Base-by-base conservation (phyloP, 106 monocot genomes). In the Dactylorhiza incarnata region DNA sequence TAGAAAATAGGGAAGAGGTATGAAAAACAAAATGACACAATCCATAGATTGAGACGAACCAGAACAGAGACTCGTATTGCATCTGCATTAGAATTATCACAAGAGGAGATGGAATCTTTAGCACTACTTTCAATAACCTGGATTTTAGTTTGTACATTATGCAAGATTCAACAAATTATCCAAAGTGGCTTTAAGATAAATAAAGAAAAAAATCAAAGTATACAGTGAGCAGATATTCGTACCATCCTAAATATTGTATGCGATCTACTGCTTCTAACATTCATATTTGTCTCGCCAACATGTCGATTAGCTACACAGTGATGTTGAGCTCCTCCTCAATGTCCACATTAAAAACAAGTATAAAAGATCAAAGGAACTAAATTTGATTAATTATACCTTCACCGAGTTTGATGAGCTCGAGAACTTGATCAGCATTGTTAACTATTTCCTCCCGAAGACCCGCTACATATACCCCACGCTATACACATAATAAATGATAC, bases 221-320 rank as follows among this genome's bases (percentile, higher is more conserved):
- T 26, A 56, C 63, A 37, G 1, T 7, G 23, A 48, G 9, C 47
- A 75, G 14, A 56, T 65, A 49, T 26, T 63, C 24, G 43, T 89
- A 97, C 97, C 97, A 97, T 97, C 75, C 97, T 91, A 74, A 97
- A 97, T 74, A 97, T 97, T 9, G 91, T 89, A 71, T 97, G 97
- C 68, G 97, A 97, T 80, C 97, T 84, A 66, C 97, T 97, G 78
- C 97, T 97, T 26, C 94, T 75, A 23, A 78, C 78, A 78, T 94
- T 97, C 93, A 94, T 94, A 58, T 97, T 97, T 76, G 95, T 94
- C 81, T 91, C 91, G 8, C 94, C 97, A 91, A 97, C 89, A 76
- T 91, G 97, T 15, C 94, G 87, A 81, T 97, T 97, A 61, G 77
- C 97, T 97, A 70, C 56, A 77, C 71, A 26, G 48, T 82, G 45